Evolutionary conservation across 257 asterid species (phyloP).

Genomic region (Capsicum pubescens): DNA sequence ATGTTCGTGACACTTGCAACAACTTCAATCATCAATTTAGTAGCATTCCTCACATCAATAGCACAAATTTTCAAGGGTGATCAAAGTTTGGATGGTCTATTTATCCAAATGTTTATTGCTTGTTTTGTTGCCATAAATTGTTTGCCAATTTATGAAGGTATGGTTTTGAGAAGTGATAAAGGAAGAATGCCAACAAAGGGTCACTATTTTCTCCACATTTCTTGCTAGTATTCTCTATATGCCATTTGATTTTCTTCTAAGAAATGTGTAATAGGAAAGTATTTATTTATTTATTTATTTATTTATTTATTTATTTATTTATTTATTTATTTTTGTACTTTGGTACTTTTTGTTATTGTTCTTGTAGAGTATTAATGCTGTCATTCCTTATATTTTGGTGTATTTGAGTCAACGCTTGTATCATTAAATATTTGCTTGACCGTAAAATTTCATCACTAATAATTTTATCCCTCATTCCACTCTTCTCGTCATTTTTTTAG

Average conservation of each 20-base stretch:
- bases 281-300: not conserved
- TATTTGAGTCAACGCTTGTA: no score
- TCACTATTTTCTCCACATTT: constrained; percentile 45
- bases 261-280: not conserved
- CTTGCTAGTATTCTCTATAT: constrained; percentile 44
- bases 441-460: no score
- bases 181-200: constrained; percentile 67
- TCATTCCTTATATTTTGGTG: no score
- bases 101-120: constrained; percentile 49
- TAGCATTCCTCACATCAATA: constrained; percentile 42
- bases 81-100: constrained; percentile 34
- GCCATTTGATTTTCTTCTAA: constrained; percentile 19
- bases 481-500: no score
- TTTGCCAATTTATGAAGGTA: constrained; percentile 73
- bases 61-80: constrained; percentile 32
- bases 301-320: not conserved
- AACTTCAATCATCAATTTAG: constrained; percentile 22
- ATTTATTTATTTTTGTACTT: no score
- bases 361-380: not conserved
- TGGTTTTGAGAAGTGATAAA: constrained; percentile 57
- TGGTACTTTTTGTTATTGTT: not conserved
- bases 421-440: no score
- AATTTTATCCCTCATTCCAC: no score
- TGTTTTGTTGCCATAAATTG: constrained; percentile 61
- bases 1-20: constrained; percentile 37